Conservation (phyloP, 192 early-diverging fungal species). For the Chytriomyces confervae region DNA sequence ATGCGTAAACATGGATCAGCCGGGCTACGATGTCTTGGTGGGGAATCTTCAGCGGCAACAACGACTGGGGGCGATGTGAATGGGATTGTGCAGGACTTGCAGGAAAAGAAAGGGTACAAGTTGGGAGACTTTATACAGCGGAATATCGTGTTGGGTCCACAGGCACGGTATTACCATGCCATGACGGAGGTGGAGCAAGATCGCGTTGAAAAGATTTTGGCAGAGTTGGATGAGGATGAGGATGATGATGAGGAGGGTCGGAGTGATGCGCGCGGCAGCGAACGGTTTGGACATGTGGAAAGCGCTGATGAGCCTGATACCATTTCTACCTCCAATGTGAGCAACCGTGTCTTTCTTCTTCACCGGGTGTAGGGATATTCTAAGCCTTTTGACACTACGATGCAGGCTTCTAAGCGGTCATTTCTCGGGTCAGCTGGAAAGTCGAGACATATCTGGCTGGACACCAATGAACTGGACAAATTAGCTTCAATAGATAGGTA, state of each 20-base stretch:
- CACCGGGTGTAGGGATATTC: background rate
- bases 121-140: constrained; percentile 55
- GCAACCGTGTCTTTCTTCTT: background rate
- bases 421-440: background rate
- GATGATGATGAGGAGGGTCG: constrained; percentile 11
- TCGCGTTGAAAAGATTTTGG: constrained; percentile 46
- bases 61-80: background rate
- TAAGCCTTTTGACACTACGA: background rate
- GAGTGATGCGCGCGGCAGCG: background rate
- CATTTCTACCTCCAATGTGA: background rate
- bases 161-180: constrained; percentile 57
- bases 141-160: constrained; percentile 57
- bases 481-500: constrained; percentile 13
- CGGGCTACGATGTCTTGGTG: background rate
- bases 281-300: background rate
- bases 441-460: constrained; percentile 3
- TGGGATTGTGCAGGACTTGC: no score
- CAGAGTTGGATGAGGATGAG: constrained; percentile 12
- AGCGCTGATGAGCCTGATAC: background rate
- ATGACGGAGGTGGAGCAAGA: constrained; percentile 56
- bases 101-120: constrained; percentile 45
- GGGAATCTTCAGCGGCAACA: background rate
- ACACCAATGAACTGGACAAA: constrained; percentile 7
- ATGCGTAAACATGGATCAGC: background rate
- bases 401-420: background rate